phyloP scores from a whole-genome alignment of 805 yeast genomes.

The Candida vartiovaarae region DNA sequence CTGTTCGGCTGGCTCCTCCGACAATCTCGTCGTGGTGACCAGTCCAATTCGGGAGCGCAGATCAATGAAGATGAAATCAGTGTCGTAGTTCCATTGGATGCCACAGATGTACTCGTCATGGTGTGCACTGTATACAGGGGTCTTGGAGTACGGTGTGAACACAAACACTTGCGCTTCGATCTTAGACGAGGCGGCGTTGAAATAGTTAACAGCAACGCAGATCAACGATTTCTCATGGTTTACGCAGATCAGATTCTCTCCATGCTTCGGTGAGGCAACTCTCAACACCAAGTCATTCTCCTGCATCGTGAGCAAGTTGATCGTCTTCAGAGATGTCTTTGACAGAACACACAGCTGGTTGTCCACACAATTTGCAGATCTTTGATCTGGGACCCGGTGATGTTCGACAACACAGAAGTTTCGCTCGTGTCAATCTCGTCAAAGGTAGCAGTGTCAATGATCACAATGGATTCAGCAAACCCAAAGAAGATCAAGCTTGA shows the following conservation, averaged over 20 bases:
- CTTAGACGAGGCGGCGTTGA: constrained; percentile 25
- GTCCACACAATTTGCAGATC: constrained; percentile 43
- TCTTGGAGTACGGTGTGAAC: constrained; percentile 43
- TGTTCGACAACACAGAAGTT: constrained; percentile 9
- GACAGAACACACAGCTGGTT: constrained; percentile 50
- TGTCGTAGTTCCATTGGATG: constrained; percentile 48
- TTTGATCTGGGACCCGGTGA: constrained; percentile 54
- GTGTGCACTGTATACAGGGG: constrained; percentile 40
- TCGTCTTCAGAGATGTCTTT: constrained; percentile 49
- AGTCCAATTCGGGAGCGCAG: constrained; percentile 58
- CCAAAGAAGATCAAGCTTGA: constrained; percentile 68
- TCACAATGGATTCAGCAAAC: constrained; percentile 52
- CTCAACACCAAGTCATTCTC: constrained; percentile 32
- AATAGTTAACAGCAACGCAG: constrained; percentile 59
- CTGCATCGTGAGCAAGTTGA: constrained; percentile 53
- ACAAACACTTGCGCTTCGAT: constrained; percentile 41
- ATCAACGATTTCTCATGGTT: constrained; percentile 48
- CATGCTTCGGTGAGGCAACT: constrained; percentile 34
- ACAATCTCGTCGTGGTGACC: constrained; percentile 26
- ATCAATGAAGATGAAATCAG: constrained; percentile 62
- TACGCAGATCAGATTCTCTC: constrained; percentile 50
- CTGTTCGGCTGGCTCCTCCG: constrained; percentile 1
- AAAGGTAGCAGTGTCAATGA: constrained; percentile 52
- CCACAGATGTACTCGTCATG: constrained; percentile 57
- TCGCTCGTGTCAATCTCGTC: constrained; percentile 30